Base-by-base conservation (phyloP, 257 asterid genomes). In the Capsicum chinense region DNA sequence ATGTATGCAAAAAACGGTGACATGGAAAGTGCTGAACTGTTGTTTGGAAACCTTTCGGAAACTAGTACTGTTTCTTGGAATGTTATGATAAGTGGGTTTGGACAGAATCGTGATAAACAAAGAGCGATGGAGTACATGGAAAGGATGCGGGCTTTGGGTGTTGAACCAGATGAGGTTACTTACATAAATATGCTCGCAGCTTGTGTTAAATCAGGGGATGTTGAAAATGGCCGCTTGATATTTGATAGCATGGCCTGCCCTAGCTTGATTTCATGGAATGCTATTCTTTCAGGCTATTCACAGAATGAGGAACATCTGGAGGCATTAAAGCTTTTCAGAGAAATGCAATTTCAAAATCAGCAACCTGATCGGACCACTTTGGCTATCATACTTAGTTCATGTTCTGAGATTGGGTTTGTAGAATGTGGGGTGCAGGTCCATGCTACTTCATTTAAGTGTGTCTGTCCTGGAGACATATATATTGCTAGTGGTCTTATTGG, bases 41-140 rank as follows among this genome's bases (percentile, higher is more conserved):
- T 76, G 81, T 76, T 76, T 76, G 81, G 64, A 26, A 76, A 26
- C 81, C 81, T 76, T 21, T 76, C 64, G 26, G 81, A 76, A 26
- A 76, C 81, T 76, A 85, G 83, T 67, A 82, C 80, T 14, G 85
- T 85, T 16, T 82, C 88, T 62, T 85, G 88, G 88, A 85, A 85
- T 85, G 88, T 84, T 60, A 84, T 85, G 57, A 85, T 85, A 42
- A 84, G 81, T 26, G 81, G 81, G 48, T 76, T 76, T 26, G 81
- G 81, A 76, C 64, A 52, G 48, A 76, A 76, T 52, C 81, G 14
- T 76, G 81, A 76, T 26, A 76, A 76, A 76, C 48, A 76, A 52
- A 54, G 81, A 52, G 81, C 50, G 1, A 76, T 54, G 81, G 64
- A 76, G 64, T 76, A 52, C 64, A 54, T 76, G 64, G 19, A 52